Evolutionary conservation across 2,329 filamentous ascomycete genomes (phyloP).

Genomic region (Bipolaris zeicola): DNA sequence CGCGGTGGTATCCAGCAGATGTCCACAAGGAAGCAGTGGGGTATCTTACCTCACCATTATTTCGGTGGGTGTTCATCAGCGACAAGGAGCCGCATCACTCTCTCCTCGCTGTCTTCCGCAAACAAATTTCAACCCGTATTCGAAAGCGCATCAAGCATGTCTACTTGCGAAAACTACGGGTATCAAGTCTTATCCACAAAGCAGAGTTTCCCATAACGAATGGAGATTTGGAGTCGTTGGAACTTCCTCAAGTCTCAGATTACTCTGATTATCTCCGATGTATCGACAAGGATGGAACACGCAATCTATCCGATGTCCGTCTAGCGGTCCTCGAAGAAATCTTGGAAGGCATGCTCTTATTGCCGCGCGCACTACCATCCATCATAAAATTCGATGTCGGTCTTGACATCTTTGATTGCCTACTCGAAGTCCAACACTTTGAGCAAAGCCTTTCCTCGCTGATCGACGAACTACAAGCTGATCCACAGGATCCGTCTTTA

Average conservation of each 20-base stretch:
- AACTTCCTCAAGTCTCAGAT: rapidly evolving
- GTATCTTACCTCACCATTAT: neutral
- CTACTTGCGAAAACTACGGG: neutral
- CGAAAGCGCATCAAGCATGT: neutral
- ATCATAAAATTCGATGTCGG: neutral
- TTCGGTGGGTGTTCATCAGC: constrained; percentile 1
- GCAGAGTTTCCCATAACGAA: neutral
- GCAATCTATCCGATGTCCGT: rapidly evolving
- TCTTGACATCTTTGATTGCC: neutral
- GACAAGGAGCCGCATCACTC: neutral
- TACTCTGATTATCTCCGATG: neutral
- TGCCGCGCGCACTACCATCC: neutral
- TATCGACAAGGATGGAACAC: neutral
- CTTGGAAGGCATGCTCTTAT: neutral
- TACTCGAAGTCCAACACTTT: no score
- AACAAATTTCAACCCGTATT: neutral
- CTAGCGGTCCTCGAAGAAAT: neutral
- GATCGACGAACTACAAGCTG: no score
- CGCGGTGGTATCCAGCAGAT: neutral
- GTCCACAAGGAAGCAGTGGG: neutral
- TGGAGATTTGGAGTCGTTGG: rapidly evolving
- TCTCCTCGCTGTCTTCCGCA: neutral
- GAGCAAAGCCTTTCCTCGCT: neutral
- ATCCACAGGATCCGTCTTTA: neutral
- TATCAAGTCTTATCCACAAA: neutral